Evolutionary conservation across 2,329 filamentous ascomycete species (phyloP), one percentile per base, ranked within the genome.

Genomic region (Xylariales sp.): DNA sequence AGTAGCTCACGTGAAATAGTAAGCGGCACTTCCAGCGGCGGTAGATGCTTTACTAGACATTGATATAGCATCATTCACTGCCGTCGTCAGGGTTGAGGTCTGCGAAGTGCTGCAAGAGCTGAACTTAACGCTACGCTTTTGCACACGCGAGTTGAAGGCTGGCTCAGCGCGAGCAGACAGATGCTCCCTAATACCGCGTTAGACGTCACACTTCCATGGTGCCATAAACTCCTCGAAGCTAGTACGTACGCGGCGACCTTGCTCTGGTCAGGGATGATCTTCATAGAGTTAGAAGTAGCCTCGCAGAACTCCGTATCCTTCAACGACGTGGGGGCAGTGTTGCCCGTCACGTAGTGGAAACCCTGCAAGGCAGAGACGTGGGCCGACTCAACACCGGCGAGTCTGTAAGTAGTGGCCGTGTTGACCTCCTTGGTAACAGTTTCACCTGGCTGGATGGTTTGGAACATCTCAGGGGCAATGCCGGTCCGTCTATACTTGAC

Each of bases 311-410:
- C 41, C 1, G 69, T 69, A 30, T 69, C 65, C 53, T 62, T 62
- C 64, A 72, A 43, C 9, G 65, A 56, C 6, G 64, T 68, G 23
- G 70, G 70, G 16, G 70, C 70, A 36, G 53, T 41, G 57, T 43
- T 68, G 50, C 70, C 70, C 3, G 52, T 60, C n/a, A 72, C 70
- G 49, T 68, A 72, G 59, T 71, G 69, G 62, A 72, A 72, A 16
- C 69, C 69, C 59, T 72, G 70, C 3, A 71, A n/a, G 54, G 69
- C 69, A 63, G 66, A 61, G 61, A 72, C 59, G 5, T 62, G 2
- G 32, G 69, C 70, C 46, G 60, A 16, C 23, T 63, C 23, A 48
- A 72, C 64, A 34, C 70, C 70, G 4, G 57, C 66, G 34, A 72
- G 69, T 45, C 41, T 69, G 53, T 72, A 69, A 18, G 66, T 69